phyloP scores from a whole-genome alignment of 495 filamentous ascomycete species.

The Aspergillus taichungensis region DNA sequence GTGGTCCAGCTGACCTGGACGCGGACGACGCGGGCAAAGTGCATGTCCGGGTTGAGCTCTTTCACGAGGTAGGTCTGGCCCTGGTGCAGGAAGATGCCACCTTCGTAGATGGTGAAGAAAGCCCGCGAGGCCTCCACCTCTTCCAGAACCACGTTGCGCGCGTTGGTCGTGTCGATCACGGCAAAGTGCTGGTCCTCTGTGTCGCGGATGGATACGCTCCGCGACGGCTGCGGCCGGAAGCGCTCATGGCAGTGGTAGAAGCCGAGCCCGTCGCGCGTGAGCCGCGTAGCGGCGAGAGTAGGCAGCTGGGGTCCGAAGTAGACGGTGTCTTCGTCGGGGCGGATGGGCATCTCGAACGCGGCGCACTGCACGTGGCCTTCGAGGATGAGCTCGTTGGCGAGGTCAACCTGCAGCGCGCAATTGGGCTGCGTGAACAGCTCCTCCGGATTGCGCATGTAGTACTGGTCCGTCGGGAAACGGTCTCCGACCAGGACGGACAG shows the following conservation, averaged over 20 bases:
- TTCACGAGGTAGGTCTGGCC: slow-evolving; percentile 85
- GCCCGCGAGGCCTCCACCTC: slow-evolving; percentile 93
- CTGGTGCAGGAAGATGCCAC: slow-evolving; percentile 95
- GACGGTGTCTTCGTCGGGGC: slow-evolving; percentile 57
- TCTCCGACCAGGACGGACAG: slow-evolving; percentile 89
- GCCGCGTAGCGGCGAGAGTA: slow-evolving; percentile 63
- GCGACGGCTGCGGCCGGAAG: slow-evolving; percentile 78
- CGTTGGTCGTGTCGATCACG: slow-evolving; percentile 79
- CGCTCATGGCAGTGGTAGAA: slow-evolving; percentile 87
- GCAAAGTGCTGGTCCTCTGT: slow-evolving; percentile 90
- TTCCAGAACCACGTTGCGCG: slow-evolving; percentile 78
- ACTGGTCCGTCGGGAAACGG: slow-evolving; percentile 84
- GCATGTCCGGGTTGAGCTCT: slow-evolving; percentile 71
- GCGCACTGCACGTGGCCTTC: slow-evolving; percentile 96
- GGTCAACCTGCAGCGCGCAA: slow-evolving; percentile 76
- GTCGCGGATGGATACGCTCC: slow-evolving; percentile 81
- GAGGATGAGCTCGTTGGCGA: slow-evolving; percentile 81
- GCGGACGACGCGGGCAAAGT: slow-evolving; percentile 62
- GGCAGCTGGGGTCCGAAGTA: slow-evolving; percentile 76
- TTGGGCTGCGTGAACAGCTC: slow-evolving; percentile 96
- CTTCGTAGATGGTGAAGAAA: slow-evolving; percentile 94
- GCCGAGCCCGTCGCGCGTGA: slow-evolving; percentile 63
- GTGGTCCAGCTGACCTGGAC: slow-evolving; percentile 97
- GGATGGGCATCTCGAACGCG: slow-evolving; percentile 89
- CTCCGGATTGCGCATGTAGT: slow-evolving; percentile 93